Evolutionary conservation across 2,329 filamentous ascomycete species (phyloP).

Genomic region (Stachybotrys echinatus): DNA sequence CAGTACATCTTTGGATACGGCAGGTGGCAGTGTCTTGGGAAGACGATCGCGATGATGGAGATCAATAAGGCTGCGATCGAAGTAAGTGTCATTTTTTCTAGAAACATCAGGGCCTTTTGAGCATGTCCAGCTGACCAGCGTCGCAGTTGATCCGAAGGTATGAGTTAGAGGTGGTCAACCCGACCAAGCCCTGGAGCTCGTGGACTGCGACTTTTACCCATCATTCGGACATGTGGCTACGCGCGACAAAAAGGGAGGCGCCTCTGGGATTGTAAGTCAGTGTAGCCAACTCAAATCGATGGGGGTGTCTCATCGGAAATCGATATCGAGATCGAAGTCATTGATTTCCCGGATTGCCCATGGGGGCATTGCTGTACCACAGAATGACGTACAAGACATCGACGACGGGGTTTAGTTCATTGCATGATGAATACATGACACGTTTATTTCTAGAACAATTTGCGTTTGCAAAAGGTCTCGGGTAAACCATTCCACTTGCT

Average conservation of each 20-base stretch:
- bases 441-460: no score
- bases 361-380: no score
- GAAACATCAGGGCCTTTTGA: neutral
- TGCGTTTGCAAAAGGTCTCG: no score
- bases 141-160: neutral
- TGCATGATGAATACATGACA: no score
- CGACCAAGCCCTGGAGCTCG: neutral
- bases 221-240: neutral
- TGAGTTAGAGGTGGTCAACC: neutral
- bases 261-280: neutral
- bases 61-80: conserved; percentile 25
- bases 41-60: conserved; percentile 34
- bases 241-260: neutral
- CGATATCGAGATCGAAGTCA: no score
- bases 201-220: neutral
- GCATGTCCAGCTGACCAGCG: neutral
- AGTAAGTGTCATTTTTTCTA: neutral
- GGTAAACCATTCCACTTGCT: no score
- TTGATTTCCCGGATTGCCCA: no score
- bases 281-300: no score
- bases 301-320: no score
- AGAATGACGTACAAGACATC: no score
- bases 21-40: conserved; percentile 38
- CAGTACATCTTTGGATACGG: conserved; percentile 40
- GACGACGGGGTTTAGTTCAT: no score